A percentile compares a stretch with the other conserved stretches of the same genome.
These are phyloP conservation scores for Yamadazyma triangularis DNA, from an alignment of 1,139 yeast species.

Conservation along the genomic window DNA sequence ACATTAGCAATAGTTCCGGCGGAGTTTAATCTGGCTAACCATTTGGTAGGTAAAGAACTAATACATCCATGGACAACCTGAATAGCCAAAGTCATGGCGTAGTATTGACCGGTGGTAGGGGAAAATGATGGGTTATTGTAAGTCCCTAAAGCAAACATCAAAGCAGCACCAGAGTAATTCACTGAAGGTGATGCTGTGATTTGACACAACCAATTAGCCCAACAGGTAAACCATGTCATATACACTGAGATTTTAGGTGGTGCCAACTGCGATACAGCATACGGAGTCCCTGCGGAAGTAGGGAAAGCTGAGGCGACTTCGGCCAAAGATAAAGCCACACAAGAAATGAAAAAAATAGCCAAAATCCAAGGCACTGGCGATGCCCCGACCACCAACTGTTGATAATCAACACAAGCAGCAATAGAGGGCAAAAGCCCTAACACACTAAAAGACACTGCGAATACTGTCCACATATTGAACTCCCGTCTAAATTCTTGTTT, in stretches of 20 bases:
- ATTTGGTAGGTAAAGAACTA: conserved; percentile 50
- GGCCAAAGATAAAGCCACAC: conserved; percentile 48
- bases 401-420: conserved; percentile 53
- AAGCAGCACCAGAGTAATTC: conserved; percentile 54
- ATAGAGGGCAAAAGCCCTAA: conserved; percentile 70
- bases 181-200: conserved; percentile 54
- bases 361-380: conserved; percentile 54
- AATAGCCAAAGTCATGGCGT: conserved; percentile 48
- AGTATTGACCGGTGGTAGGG: conserved; percentile 49
- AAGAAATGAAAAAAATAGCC: conserved; percentile 45
- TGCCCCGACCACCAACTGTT: conserved; percentile 48
- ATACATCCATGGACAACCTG: conserved; percentile 46
- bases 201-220: conserved; percentile 49
- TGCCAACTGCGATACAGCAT: conserved; percentile 47
- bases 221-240: conserved; percentile 57
- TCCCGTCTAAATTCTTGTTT: conserved; percentile 73
- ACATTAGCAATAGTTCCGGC: conserved; percentile 50
- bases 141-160: conserved; percentile 54
- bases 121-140: conserved; percentile 28
- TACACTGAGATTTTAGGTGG: conserved; percentile 51
- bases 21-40: conserved; percentile 53
- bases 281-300: conserved; percentile 47
- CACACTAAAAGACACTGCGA: conserved; percentile 69
- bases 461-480: conserved; percentile 55
- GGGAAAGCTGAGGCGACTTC: conserved; percentile 47